Percentiles rank a stretch among this genome's conserved stretches.
Conservation (phyloP, 2,329 filamentous ascomycete genomes). For the Fusarium chuoi region DNA sequence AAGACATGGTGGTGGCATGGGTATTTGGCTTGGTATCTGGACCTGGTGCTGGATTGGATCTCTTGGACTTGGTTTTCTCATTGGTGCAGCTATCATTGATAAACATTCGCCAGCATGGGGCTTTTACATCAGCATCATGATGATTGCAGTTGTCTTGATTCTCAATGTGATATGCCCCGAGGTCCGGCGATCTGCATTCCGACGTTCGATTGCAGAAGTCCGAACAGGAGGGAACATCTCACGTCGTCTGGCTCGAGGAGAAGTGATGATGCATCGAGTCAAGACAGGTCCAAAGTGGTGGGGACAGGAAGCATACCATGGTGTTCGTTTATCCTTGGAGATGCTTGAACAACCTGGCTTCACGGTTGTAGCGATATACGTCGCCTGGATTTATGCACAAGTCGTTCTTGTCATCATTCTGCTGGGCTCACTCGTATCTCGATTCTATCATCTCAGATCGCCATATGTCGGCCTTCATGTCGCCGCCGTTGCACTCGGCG, state of each 20-base stretch:
- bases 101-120: slow-evolving; percentile 74
- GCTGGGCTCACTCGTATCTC: slow-evolving; percentile 76
- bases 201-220: slow-evolving; percentile 74
- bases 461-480: slow-evolving; percentile 74
- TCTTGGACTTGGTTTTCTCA: slow-evolving; percentile 75
- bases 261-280: slow-evolving; percentile 80
- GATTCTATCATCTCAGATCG: slow-evolving; percentile 71
- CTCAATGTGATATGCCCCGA: slow-evolving; percentile 79
- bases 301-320: slow-evolving; percentile 80
- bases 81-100: slow-evolving; percentile 77
- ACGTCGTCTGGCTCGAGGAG: slow-evolving; percentile 73
- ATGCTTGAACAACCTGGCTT: slow-evolving; percentile 83
- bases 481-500: slow-evolving; percentile 73
- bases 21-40: slow-evolving; percentile 83
- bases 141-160: slow-evolving; percentile 72
- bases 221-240: slow-evolving; percentile 63
- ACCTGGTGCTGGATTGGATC: slow-evolving; percentile 81
- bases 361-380: slow-evolving; percentile 75
- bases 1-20: slow-evolving; percentile 80
- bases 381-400: slow-evolving; percentile 82
- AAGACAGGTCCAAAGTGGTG: slow-evolving; percentile 79
- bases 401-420: slow-evolving; percentile 78
- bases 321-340: slow-evolving; percentile 70
- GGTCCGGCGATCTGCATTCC: slow-evolving; percentile 74
- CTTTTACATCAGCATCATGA: slow-evolving; percentile 77